These are phyloP conservation scores for Rhododendron henanense DNA, from an alignment of 148 eudicot genomes.

Conservation along the genomic window DNA sequence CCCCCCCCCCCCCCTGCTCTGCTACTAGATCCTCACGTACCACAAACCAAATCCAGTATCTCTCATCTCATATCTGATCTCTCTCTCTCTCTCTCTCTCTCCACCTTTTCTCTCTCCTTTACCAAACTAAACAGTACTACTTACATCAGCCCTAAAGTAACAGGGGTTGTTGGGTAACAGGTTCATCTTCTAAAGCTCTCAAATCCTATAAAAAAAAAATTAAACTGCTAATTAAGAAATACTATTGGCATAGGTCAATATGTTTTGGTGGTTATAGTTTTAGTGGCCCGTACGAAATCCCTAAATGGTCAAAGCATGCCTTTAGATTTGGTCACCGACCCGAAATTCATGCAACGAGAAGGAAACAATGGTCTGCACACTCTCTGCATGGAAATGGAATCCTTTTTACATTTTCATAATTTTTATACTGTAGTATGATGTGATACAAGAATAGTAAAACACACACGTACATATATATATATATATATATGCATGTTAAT, in stretches of 20 bases:
- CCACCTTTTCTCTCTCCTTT: background rate
- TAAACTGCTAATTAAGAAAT: background rate
- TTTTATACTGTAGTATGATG: background rate
- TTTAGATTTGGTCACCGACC: background rate
- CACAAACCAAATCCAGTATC: background rate
- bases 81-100: background rate
- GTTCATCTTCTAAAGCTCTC: background rate
- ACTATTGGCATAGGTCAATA: background rate
- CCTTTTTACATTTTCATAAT: background rate
- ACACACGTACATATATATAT: background rate
- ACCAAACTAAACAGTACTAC: background rate
- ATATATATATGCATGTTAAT: background rate
- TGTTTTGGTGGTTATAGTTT: background rate
- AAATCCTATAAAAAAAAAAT: background rate
- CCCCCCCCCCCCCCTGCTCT: background rate
- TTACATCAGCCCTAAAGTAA: background rate
- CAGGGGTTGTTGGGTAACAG: background rate
- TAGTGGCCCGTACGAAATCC: background rate
- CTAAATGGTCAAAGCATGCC: conserved; percentile 2
- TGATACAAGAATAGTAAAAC: background rate
- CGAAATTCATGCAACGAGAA: conserved; percentile 12
- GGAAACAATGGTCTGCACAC: conserved; percentile 1
- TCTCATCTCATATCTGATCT: no score
- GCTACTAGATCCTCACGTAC: background rate
- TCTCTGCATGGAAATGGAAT: conserved; percentile 2